These are phyloP conservation scores for Chrysoporthe deuterocubensis DNA, from an alignment of 2,329 filamentous ascomycete species.

Conservation along the genomic window DNA sequence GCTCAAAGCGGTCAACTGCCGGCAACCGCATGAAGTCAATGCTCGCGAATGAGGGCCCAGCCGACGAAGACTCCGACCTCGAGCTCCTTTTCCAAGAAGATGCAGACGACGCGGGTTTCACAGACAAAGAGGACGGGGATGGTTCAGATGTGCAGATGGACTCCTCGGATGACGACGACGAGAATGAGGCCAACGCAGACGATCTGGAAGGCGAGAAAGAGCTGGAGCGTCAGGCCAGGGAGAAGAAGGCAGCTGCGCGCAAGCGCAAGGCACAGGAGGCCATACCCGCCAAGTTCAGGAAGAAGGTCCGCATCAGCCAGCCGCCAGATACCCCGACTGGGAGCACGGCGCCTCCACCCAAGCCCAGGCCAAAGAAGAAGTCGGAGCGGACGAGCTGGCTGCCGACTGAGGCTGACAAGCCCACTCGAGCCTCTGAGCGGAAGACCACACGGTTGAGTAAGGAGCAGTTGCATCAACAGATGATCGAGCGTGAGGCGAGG, in stretches of 20 bases:
- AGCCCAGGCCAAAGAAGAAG: slow-evolving; percentile 61
- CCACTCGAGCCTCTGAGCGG: slow-evolving; percentile 62
- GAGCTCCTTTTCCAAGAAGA: slow-evolving; percentile 77
- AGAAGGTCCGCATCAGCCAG: slow-evolving; percentile 75
- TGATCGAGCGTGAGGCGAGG: slow-evolving; percentile 73
- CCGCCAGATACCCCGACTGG: slow-evolving; percentile 47
- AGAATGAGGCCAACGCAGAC: slow-evolving; percentile 62
- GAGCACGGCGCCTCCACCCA: slow-evolving; percentile 41
- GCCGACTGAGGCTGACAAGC: slow-evolving; percentile 57
- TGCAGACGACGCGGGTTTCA: slow-evolving; percentile 71
- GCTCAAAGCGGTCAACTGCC: slow-evolving; percentile 77
- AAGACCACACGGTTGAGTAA: slow-evolving; percentile 63
- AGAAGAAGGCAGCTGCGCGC: slow-evolving; percentile 66
- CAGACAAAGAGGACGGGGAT: slow-evolving; percentile 66
- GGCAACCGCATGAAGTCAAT: slow-evolving; percentile 83
- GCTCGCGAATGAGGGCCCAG: slow-evolving; percentile 72
- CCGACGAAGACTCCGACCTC: slow-evolving; percentile 59
- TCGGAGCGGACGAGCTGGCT: slow-evolving; percentile 64
- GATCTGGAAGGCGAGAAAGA: slow-evolving; percentile 88
- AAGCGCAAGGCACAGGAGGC: slow-evolving; percentile 83
- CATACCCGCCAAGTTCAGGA: slow-evolving; percentile 71
- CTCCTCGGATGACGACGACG: slow-evolving; percentile 82
- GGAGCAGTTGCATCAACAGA: slow-evolving; percentile 68
- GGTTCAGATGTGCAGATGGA: slow-evolving; percentile 83
- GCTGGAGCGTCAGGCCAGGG: slow-evolving; percentile 75